Evolutionary conservation across 495 filamentous ascomycete species (phyloP).

Genomic region (Penicillium canariense): DNA sequence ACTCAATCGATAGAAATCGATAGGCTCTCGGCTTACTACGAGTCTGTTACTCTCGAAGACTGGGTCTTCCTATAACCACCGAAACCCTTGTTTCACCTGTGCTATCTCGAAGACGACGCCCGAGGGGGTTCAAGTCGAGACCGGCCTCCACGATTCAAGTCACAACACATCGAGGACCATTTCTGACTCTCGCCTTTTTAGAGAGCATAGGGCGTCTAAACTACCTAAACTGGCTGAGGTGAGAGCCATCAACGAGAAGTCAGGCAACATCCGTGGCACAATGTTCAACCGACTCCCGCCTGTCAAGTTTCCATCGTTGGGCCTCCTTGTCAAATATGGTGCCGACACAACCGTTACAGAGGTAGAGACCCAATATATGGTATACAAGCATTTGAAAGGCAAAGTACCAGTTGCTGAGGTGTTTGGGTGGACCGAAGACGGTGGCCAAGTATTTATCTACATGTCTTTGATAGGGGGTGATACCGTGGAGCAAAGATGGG

Average conservation of each 20-base stretch:
- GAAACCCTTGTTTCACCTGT: no score
- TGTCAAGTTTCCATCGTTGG: slow-evolving; percentile 39
- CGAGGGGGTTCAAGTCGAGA: no score
- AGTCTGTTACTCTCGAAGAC: no score
- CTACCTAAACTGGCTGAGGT: slow-evolving; percentile 14
- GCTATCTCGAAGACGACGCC: no score
- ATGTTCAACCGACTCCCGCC: slow-evolving; percentile 23
- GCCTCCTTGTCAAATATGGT: slow-evolving; percentile 47
- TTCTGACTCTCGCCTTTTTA: no score
- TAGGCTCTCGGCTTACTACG: no score
- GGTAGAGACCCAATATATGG: slow-evolving; percentile 39
- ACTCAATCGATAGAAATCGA: no score
- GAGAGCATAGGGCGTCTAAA: no score
- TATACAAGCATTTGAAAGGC: slow-evolving; percentile 31
- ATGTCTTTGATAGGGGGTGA: slow-evolving; percentile 45
- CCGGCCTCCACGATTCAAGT: no score
- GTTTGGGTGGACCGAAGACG: slow-evolving; percentile 45
- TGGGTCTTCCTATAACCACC: no score
- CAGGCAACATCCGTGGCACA: slow-evolving; percentile 8
- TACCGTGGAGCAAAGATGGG: slow-evolving; percentile 39
- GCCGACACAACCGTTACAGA: slow-evolving; percentile 37
- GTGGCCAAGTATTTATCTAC: slow-evolving; percentile 44
- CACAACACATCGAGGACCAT: no score
- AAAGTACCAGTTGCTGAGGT: slow-evolving; percentile 45
- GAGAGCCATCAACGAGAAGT: slow-evolving; percentile 19